A percentile compares a stretch with the other conserved stretches of the same genome.
Conservation (phyloP, 176 grass and related monocot species). For the Zoysia japonica region DNA sequence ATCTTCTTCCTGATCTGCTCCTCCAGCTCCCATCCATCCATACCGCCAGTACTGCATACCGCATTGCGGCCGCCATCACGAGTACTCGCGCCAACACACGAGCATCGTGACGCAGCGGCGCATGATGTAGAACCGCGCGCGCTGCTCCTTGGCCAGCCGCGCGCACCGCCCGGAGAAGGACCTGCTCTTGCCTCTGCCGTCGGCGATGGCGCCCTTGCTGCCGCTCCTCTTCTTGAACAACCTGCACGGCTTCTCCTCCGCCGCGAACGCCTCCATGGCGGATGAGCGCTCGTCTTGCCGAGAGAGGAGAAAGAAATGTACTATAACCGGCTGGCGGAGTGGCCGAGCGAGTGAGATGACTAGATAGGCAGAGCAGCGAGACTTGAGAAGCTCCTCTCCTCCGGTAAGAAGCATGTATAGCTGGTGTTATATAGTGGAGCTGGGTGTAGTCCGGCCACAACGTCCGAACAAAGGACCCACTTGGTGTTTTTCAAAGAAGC, state of each 20-base stretch:
- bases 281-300: not conserved
- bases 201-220: slow-evolving; percentile 13
- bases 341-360: not conserved
- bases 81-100: slow-evolving; percentile 80
- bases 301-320: not conserved
- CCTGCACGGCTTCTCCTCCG: slow-evolving; percentile 69
- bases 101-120: slow-evolving; percentile 94
- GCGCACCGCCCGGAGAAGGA: slow-evolving; percentile 81
- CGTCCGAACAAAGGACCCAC: slow-evolving; percentile 2
- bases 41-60: not conserved
- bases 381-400: not conserved
- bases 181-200: slow-evolving; percentile 23
- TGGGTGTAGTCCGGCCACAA: not conserved
- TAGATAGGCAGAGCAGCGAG: not conserved
- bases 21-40: not conserved
- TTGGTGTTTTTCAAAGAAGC: slow-evolving; percentile 29
- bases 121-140: slow-evolving; percentile 91
- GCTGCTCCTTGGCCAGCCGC: slow-evolving; percentile 84
- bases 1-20: not conserved
- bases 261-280: slow-evolving; percentile 60
- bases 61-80: slow-evolving; percentile 26
- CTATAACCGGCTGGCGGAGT: not conserved
- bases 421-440: slow-evolving; percentile 44
- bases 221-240: slow-evolving; percentile 59
- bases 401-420: slow-evolving; percentile 3